These are phyloP conservation scores for Trichophyton benhamiae DNA, from an alignment of 2,329 filamentous ascomycete species.

Conservation along the genomic window DNA sequence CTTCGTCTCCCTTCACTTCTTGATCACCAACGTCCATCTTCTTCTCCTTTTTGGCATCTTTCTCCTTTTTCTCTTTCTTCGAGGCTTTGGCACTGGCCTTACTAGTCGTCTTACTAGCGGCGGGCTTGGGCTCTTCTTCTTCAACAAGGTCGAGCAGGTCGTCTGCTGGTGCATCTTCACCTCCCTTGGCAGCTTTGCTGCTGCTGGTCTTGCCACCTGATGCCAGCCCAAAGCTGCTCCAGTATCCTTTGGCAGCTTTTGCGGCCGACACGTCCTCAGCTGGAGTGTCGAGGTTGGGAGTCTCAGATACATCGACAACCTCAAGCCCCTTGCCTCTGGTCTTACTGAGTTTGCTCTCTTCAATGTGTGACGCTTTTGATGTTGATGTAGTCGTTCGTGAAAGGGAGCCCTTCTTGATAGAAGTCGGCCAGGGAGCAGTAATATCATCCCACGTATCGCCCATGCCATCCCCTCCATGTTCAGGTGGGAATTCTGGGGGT, in stretches of 20 bases:
- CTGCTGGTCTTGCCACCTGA: conserved; percentile 32
- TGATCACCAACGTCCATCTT: neutral
- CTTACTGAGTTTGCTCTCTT: conserved; percentile 20
- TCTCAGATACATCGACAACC: conserved; percentile 17
- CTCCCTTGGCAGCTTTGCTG: conserved; percentile 22
- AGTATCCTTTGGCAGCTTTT: conserved; percentile 23
- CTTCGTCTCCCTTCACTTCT: conserved; percentile 3
- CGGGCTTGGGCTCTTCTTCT: conserved; percentile 1
- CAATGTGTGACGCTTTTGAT: conserved; percentile 16
- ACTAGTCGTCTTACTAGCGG: conserved; percentile 2
- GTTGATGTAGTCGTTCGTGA: conserved; percentile 14
- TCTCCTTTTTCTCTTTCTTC: neutral
- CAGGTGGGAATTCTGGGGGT: conserved; percentile 28
- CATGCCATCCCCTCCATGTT: conserved; percentile 22
- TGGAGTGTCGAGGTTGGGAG: conserved; percentile 23
- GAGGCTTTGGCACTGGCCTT: neutral
- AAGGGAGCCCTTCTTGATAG: conserved; percentile 32
- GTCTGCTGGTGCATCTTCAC: conserved; percentile 8
- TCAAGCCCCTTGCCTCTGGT: conserved; percentile 19
- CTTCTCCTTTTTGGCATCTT: neutral
- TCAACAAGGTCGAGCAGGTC: conserved; percentile 1
- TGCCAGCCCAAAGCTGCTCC: conserved; percentile 32
- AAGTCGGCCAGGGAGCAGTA: conserved; percentile 22
- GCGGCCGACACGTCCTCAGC: conserved; percentile 23
- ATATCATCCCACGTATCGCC: conserved; percentile 25